Conservation (phyloP, 1,284 basidiomycete species). For the Ustilago trichophora region DNA sequence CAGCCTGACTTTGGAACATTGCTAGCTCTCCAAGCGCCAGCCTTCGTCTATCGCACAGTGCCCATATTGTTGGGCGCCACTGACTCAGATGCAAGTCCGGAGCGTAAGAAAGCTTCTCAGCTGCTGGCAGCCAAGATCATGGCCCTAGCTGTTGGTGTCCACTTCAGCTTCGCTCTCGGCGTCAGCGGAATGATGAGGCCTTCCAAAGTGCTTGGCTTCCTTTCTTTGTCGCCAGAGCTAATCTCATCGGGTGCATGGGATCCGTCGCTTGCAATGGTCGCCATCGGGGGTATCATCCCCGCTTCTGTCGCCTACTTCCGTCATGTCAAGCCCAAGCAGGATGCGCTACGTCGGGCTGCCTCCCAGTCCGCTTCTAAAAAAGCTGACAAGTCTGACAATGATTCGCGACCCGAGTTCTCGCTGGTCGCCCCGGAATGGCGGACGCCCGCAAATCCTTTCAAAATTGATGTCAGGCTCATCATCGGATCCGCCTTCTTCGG, state of each 20-base stretch:
- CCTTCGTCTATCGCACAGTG: slow-evolving; percentile 36
- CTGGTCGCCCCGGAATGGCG: slow-evolving; percentile 49
- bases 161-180: slow-evolving; percentile 62
- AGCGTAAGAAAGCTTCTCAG: slow-evolving; percentile 5
- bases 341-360: slow-evolving; percentile 5
- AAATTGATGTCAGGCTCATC: slow-evolving; percentile 53
- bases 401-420: slow-evolving; percentile 16
- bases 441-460: slow-evolving; percentile 40
- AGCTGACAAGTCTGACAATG: slow-evolving; percentile 9
- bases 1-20: slow-evolving; percentile 31
- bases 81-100: not conserved
- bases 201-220: slow-evolving; percentile 26
- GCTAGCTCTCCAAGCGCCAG: slow-evolving; percentile 50
- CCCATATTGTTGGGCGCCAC: slow-evolving; percentile 5
- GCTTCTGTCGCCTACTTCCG: slow-evolving; percentile 66
- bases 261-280: slow-evolving; percentile 69
- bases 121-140: slow-evolving; percentile 38
- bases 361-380: slow-evolving; percentile 4
- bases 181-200: slow-evolving; percentile 63
- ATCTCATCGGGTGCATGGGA: slow-evolving; percentile 64
- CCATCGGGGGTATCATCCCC: slow-evolving; percentile 68
- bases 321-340: slow-evolving; percentile 41
- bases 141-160: slow-evolving; percentile 53
- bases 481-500: slow-evolving; percentile 59
- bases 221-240: slow-evolving; percentile 15